Evolutionary conservation across 2,329 filamentous ascomycete genomes (phyloP), one percentile per base, ranked within the genome.

Genomic region (Zasmidium angulare): DNA sequence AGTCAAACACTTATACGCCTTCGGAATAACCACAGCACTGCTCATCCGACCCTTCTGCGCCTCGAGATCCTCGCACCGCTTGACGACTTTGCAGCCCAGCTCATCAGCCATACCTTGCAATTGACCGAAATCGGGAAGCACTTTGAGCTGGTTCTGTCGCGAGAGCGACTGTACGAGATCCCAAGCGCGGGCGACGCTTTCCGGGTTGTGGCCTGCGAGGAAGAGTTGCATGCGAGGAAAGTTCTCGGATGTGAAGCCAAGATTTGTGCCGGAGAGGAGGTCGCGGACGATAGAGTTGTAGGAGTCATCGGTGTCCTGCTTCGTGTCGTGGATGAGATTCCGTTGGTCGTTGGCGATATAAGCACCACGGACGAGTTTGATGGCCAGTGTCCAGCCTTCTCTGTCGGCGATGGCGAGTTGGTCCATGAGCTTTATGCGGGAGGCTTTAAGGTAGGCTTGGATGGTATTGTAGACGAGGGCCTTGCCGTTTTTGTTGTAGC

Each of bases 301-400:
- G 10, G 60, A 68, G 17, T 60, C 61, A 47, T 71, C 68, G 9
- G 69, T 71, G 11, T 69, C 63, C 9, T 57, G 57, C 48, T 71
- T 71, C 9, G 65, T 69, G 46, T 69, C 67, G 50, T 70, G 68
- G 19, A 71, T 70, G 20, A 62, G 43, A 7, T 59, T 54, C 11
- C 69, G 51, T 14, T 60, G 72, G 57, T 84, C 82, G 21, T 75
- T 80, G 58, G 76, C 76, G 58, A 84, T 78, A 64, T 84, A 84
- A 10, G 81, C 81, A 12, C 81, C 81, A 6, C 81, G 76, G 3
- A 84, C 81, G 1, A 84, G 73, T 70, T 84, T 84, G 50, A 83
- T 76, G 2, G 77, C 81, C 0, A 82, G 70, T 0, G 75, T 77
- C 74, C 80, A 84, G n/a, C 77, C 76, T 59, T 82, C 78, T 29